Percentiles rank a stretch among this genome's conserved stretches.
Conservation (phyloP, 1,284 basidiomycete species). For the Cystobasidium sp. region DNA sequence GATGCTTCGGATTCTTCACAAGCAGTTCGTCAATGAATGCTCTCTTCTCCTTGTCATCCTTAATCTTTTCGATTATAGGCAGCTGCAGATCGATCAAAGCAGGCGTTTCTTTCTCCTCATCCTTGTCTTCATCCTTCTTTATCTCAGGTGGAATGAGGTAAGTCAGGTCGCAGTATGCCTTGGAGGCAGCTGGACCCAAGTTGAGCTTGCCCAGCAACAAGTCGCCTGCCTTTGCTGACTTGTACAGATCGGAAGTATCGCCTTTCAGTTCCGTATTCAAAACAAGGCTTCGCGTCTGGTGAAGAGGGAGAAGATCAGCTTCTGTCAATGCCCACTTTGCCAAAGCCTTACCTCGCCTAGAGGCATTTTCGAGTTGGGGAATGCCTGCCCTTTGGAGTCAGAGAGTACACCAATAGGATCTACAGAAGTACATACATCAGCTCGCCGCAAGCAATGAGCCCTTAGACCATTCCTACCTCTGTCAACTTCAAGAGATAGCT, state of each 20-base stretch:
- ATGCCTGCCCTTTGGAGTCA: slow-evolving; percentile 49
- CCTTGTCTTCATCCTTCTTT: slow-evolving; percentile 48
- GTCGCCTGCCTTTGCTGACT: slow-evolving; percentile 55
- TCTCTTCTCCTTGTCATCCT: slow-evolving; percentile 52
- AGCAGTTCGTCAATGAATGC: slow-evolving; percentile 54
- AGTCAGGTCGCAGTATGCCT: slow-evolving; percentile 52
- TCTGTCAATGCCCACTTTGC: too few relatives aligned
- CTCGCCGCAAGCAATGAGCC: background rate
- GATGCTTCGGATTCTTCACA: slow-evolving; percentile 53
- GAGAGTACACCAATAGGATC: slow-evolving; percentile 55
- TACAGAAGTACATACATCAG: slow-evolving; percentile 11
- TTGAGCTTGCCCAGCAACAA: slow-evolving; percentile 54
- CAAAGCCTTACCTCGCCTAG: slow-evolving; percentile 46
- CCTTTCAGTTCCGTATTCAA: slow-evolving; percentile 54
- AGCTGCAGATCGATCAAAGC: slow-evolving; percentile 54
- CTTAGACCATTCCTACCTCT: slow-evolving; percentile 17
- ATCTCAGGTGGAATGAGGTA: slow-evolving; percentile 55
- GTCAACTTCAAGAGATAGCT: slow-evolving; percentile 54
- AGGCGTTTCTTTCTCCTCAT: slow-evolving; percentile 32
- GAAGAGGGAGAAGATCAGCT: background rate
- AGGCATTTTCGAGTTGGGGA: slow-evolving; percentile 54
- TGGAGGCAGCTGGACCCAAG: slow-evolving; percentile 46
- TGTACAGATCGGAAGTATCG: slow-evolving; percentile 52
- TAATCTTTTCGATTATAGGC: slow-evolving; percentile 54
- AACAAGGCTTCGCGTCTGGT: slow-evolving; percentile 53